phyloP scores from a whole-genome alignment of 176 grass and related monocot species.

The Pharus latifolius region DNA sequence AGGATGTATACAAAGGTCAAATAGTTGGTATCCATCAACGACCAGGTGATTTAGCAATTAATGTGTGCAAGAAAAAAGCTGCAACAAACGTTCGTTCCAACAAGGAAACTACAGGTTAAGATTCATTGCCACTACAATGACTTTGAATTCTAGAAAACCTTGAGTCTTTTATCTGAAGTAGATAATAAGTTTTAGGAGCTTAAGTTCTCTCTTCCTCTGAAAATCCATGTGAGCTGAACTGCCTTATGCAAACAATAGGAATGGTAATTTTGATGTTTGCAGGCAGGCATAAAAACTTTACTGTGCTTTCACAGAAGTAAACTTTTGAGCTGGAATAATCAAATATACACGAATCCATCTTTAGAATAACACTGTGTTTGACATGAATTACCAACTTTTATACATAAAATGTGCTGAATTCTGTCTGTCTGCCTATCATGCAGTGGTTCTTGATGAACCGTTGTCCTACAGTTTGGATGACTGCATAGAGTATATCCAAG shows the following conservation, averaged over 20 bases:
- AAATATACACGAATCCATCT: not conserved
- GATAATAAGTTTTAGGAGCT: not conserved
- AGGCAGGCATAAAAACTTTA: not conserved
- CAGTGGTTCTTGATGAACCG: slow-evolving; percentile 89
- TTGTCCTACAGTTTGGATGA: slow-evolving; percentile 90
- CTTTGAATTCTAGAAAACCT: not conserved
- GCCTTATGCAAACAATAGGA: not conserved
- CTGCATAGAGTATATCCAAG: slow-evolving; percentile 96
- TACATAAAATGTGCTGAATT: not conserved
- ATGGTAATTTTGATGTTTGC: not conserved
- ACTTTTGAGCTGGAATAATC: not conserved
- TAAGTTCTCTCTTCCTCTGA: not conserved
- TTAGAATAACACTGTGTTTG: not conserved
- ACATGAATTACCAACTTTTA: not conserved
- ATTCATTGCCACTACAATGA: not conserved
- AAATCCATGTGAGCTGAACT: not conserved
- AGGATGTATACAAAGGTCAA: slow-evolving; percentile 91
- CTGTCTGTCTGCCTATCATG: slow-evolving; percentile 15
- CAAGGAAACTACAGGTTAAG: slow-evolving; percentile 87
- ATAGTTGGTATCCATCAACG: slow-evolving; percentile 93
- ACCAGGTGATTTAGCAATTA: slow-evolving; percentile 85
- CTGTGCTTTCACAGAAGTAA: not conserved
- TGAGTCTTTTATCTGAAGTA: not conserved
- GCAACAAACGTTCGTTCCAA: slow-evolving; percentile 93
- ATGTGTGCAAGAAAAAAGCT: slow-evolving; percentile 99